Evolutionary conservation across 768 basidiomycete species (phyloP).

Genomic region (Naganishia randhawae): DNA sequence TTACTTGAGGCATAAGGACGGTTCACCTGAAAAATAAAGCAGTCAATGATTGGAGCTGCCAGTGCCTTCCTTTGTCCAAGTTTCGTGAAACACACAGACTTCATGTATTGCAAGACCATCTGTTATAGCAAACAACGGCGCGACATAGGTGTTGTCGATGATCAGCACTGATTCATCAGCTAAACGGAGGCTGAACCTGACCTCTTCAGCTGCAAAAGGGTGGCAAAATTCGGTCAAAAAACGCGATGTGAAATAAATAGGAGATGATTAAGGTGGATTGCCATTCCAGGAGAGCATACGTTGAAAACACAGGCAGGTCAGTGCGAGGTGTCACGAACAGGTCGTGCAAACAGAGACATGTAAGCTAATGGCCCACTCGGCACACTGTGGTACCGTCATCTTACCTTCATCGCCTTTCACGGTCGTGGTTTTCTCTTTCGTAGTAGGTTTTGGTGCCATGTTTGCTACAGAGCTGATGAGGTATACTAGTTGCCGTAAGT

Average conservation of each 20-base stretch:
- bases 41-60: background rate
- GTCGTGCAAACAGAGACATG: too few relatives aligned
- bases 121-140: constrained; percentile 14
- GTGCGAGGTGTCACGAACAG: background rate
- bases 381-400: background rate
- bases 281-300: background rate
- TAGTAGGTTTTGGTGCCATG: constrained; percentile 11
- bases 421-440: constrained; percentile 36
- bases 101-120: constrained; percentile 70
- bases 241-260: background rate
- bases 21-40: constrained; percentile 64
- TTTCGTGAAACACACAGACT: constrained; percentile 55
- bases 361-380: too few relatives aligned
- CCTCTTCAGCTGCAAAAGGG: constrained; percentile 38
- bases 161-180: background rate
- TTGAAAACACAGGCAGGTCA: background rate
- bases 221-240: background rate
- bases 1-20: constrained; percentile 75
- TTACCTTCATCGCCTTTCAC: constrained; percentile 50
- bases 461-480: background rate
- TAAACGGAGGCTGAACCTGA: constrained; percentile 18
- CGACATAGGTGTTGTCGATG: background rate
- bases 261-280: too few relatives aligned
- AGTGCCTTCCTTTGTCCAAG: background rate
- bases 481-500: background rate